Evolutionary conservation across 192 early-diverging fungal species (phyloP), one percentile per base, ranked within the genome.

Genomic region (Coemansia sp.): DNA sequence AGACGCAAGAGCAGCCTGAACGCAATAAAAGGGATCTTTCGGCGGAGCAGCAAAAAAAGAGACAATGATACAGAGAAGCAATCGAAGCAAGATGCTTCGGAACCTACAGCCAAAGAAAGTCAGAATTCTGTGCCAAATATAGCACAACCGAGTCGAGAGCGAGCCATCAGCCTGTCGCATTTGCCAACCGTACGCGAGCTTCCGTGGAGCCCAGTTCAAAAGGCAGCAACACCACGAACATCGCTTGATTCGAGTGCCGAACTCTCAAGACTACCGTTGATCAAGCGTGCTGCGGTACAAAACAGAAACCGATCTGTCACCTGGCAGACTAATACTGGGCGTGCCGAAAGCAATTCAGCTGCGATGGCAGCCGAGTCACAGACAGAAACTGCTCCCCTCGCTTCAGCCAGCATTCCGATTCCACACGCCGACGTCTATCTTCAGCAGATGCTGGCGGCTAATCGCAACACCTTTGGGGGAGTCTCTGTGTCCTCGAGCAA

Each of bases 1-100:
- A 44, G 70, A 25, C 76, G 70, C 13, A 54, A 63, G 19, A 70
- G 71, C 53, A 74, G 76, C 48, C 25, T 79, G 36, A 58, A 55
- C 5, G 44, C 67, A 13, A 40, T 79, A 34, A 68, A 64, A 36
- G 61, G 55, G 17, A 56, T 79, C 9, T 73, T 79, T 34, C 63
- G 60, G 11, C 67, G 76, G 6, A 58, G 66, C 37, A 67, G 65
- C 62, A 64, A 38, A 54, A 54, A 25, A 54, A 54, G 30, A 17
- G 52, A 54, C n/a, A n/a, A n/a, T n/a, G n/a, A n/a, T 25, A 30
- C 52, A 54, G 29, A 54, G 11, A 54, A 54, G 30, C 25, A 22
- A 25, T 31, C 56, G 56, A 11, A 62, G 61, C 36, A 62, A 63
- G 31, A 62, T 66, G 36, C 64, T 42, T 40, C 52, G 33, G 41